Percentiles rank a stretch among this genome's conserved stretches.
Evolutionary conservation across 768 basidiomycete species (phyloP).

Genomic region (Naganishia onofrii): DNA sequence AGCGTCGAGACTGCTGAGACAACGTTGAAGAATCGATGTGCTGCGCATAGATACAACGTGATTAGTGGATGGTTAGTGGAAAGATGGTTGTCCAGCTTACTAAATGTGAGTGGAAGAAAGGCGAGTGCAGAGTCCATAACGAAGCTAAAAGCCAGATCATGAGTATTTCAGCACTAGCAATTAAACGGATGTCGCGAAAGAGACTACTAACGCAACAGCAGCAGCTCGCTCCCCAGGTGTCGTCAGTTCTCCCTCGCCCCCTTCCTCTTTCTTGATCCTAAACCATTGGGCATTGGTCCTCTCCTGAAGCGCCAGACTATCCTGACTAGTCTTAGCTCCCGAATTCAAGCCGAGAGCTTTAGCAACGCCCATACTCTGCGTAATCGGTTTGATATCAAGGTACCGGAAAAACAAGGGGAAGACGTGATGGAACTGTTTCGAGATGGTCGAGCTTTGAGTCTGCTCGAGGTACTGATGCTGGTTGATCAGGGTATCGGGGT

Average conservation of each 20-base stretch:
- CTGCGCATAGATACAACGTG: neutral
- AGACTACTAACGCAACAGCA: constrained; percentile 30
- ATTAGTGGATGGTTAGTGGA: neutral
- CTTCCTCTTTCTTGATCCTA: constrained; percentile 18
- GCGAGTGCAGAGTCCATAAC: constrained; percentile 33
- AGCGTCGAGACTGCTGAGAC: constrained; percentile 29
- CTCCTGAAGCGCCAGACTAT: constrained; percentile 23
- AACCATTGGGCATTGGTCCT: constrained; percentile 33
- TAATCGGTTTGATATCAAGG: constrained; percentile 17
- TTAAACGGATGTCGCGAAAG: neutral
- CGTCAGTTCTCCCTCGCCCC: neutral
- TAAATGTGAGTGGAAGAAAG: constrained; percentile 33
- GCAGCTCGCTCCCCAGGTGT: constrained; percentile 28
- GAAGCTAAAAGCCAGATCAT: no score
- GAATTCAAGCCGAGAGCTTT: constrained; percentile 17
- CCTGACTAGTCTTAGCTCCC: constrained; percentile 18
- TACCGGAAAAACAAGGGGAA: constrained; percentile 19
- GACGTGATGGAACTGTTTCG: constrained; percentile 11
- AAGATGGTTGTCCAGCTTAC: constrained; percentile 1
- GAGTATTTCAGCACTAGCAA: no score
- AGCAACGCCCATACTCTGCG: constrained; percentile 6
- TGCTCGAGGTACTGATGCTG: neutral
- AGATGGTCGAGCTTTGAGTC: neutral
- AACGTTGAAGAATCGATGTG: constrained; percentile 12
- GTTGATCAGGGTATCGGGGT: neutral